Evolutionary conservation across 176 grass and related monocot species (phyloP), one percentile per base, ranked within the genome.

Genomic region (Aegilops bicornis): DNA sequence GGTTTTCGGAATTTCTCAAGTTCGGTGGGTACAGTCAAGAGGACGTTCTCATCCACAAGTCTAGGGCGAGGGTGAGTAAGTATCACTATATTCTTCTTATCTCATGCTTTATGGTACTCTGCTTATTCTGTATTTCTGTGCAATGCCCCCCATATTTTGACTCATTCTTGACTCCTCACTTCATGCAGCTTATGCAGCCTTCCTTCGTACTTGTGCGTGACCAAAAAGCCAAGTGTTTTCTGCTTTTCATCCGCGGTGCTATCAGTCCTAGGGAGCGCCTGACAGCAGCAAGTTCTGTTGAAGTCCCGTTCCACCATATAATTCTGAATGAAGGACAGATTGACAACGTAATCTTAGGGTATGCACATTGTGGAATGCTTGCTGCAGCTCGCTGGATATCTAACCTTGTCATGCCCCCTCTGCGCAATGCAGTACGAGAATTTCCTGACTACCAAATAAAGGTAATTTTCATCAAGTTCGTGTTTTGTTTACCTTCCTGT

Each of bases 281-380:
- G 52, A 97, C 92, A 67, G 95, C 95, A 64, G 95, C 89, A 84
- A 85, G 91, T 64, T 81, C 90, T 79, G 85, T 83, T 32, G 92
- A 91, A 86, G 95, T 97, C 83, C 95, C 92, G 77, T 97, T 97
- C 81, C 95, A 92, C 76, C 90, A 97, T 79, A 91, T 91, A 76
- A 45, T 84, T 86, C 82, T 93, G 89, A 84, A 80, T 86, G 88
- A 95, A 77, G 87, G 91, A 82, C 64, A 92, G 22, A 90, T 95
- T 37, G 87, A 37, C 64, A 93, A 91, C 73, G 88, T 89, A 81
- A 85, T 95, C 61, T 88, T 90, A 90, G 95, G 95, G 52, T 92
- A 91, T 87, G 95, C 92, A 62, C 95, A 97, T 58, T 94, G 92
- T 87, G 95, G 93, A 60, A 95, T 95, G 87, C 81, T 92, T 72